Evolutionary conservation across 805 yeast species (phyloP), one percentile per base, ranked within the genome.

Genomic region (Monosporozyma servazzii): DNA sequence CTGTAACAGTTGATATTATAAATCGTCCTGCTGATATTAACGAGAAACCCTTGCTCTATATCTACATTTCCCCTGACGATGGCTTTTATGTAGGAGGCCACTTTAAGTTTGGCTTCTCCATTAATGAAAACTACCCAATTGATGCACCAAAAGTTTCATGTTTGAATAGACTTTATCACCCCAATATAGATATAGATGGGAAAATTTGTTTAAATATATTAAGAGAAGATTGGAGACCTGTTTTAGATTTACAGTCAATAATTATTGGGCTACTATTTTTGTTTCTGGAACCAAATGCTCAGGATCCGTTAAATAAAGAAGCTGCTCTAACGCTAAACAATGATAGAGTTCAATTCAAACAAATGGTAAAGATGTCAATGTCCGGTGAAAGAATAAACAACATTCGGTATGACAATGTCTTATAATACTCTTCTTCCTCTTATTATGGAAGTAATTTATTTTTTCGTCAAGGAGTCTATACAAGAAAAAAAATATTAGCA

Each of bases 201-300:
- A 91, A 89, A 63, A 86, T 91, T 5, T 91, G 99, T 64, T 75
- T 91, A 54, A 91, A 91, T 64, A 90, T 91, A 36, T 73, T 91
- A 53, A 74, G 98, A 58, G 96, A 90, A 65, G 98, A 91, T 66
- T 91, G 99, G 99, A 82, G 89, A 29, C 98, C 99, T 0, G 96
- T 89, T 0, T 73, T 91, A 57, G 86, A 85, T 53, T 71, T 91
- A 62, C 88, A 86, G 63, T 76, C 90, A 5, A 82, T 91, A 8
- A 75, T 90, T 51, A 82, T 90, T 40, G 98, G 99, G 0, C 74
- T 91, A 50, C 79, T 89, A 60, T 89, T 84, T 63, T 74, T 91
- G 54, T 89, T 91, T 59, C 70, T 88, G 50, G 97, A 91, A 58
- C 96, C 97, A 7, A 91, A 88, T 64, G 84, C 95, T 1, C 82